Conservation (phyloP, 179 eudicot genomes). For the Dionaea muscipula region DNA sequence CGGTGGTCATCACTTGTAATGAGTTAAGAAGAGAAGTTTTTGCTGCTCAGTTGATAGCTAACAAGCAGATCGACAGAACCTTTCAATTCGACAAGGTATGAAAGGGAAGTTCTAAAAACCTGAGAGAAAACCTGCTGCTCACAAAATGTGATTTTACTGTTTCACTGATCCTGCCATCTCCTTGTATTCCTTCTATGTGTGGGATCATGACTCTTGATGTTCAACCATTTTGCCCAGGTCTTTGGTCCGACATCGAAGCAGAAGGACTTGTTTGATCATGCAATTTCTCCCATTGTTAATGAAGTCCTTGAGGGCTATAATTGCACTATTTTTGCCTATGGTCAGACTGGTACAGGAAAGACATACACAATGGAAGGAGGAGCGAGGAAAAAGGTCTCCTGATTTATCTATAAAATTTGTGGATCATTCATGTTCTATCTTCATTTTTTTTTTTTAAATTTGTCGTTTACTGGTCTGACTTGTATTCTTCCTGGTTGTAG, state of each 20-base stretch:
- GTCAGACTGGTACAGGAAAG: conserved; percentile 98
- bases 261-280: conserved; percentile 74
- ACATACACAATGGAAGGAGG: conserved; percentile 99
- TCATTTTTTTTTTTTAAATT: neutral
- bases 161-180: no score
- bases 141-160: no score
- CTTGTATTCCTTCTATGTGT: neutral
- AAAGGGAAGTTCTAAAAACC: no score
- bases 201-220: conserved; percentile 5
- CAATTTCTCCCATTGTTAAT: conserved; percentile 71
- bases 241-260: conserved; percentile 91
- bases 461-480: neutral
- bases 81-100: conserved; percentile 78
- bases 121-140: no score
- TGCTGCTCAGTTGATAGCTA: conserved; percentile 70
- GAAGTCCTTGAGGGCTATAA: conserved; percentile 97
- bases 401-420: neutral
- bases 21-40: conserved; percentile 76
- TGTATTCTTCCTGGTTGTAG: conserved; percentile 17
- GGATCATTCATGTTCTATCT: neutral
- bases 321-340: conserved; percentile 97
- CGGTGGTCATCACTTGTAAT: conserved; percentile 61
- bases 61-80: conserved; percentile 80
- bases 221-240: conserved; percentile 42
- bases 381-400: conserved; percentile 65